Evolutionary conservation across 2,329 filamentous ascomycete species (phyloP).

Genomic region (Aureobasidium sp.): DNA sequence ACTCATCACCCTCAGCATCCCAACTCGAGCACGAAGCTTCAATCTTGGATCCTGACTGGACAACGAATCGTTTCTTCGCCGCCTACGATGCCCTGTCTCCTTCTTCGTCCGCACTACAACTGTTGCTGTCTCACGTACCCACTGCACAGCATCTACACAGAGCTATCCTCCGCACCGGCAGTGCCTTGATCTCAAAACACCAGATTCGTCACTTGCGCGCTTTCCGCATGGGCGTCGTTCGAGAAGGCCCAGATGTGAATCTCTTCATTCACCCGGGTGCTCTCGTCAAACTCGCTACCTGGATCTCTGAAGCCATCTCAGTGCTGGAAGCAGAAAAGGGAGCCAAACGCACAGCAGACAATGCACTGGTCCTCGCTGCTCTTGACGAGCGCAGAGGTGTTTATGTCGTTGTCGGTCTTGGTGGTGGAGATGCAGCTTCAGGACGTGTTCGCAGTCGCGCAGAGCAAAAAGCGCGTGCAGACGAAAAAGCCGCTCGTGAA

Average conservation of each 20-base stretch:
- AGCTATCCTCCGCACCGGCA: slow-evolving; percentile 88
- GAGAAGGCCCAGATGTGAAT: slow-evolving; percentile 84
- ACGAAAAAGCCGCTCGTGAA: slow-evolving; percentile 51
- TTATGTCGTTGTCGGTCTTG: slow-evolving; percentile 88
- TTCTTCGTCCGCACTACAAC: slow-evolving; percentile 53
- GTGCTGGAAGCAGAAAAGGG: slow-evolving; percentile 82
- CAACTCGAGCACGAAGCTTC: slow-evolving; percentile 19
- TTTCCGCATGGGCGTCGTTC: slow-evolving; percentile 92
- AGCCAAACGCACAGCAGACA: slow-evolving; percentile 44
- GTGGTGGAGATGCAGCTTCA: slow-evolving; percentile 66
- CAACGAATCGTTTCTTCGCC: slow-evolving; percentile 47
- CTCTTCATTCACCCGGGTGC: slow-evolving; percentile 91
- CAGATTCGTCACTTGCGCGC: slow-evolving; percentile 88
- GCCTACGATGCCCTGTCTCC: slow-evolving; percentile 50
- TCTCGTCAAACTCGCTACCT: slow-evolving; percentile 84
- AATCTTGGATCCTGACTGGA: slow-evolving; percentile 35
- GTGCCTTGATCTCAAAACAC: slow-evolving; percentile 81
- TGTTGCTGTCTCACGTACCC: slow-evolving; percentile 66
- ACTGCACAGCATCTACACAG: slow-evolving; percentile 84
- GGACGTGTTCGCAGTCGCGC: slow-evolving; percentile 34
- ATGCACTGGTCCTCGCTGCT: slow-evolving; percentile 81
- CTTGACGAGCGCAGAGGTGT: slow-evolving; percentile 79
- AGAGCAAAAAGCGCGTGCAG: slow-evolving; percentile 49
- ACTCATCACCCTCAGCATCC: slow-evolving; percentile 19
- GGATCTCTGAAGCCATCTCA: slow-evolving; percentile 85